Base-by-base conservation (phyloP, 2,329 filamentous ascomycete genomes). In the Dothistroma pini region DNA sequence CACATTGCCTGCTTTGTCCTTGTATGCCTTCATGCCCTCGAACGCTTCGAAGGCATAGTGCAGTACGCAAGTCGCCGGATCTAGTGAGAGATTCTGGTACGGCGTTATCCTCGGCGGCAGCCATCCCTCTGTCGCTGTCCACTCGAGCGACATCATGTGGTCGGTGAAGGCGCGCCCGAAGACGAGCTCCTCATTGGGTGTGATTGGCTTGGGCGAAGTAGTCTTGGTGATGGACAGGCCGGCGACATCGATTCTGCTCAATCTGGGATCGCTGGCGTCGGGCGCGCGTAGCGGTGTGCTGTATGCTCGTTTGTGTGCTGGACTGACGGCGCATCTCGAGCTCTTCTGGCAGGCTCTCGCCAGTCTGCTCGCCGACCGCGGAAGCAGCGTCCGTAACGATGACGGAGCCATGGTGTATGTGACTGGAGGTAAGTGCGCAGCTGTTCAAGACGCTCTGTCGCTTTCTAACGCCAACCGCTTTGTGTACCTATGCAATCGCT, bases 11-110 rank as follows among this genome's bases (percentile, higher is more conserved):
- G 85, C 75, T 71, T 84, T 86, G 79, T 96, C 91, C 78, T 93
- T 96, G 84, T 99, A 99, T 62, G 95, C 95, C 82, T 99, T 99
- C 92, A 97, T 96, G 69, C 95, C 95, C 81, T 99, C 95, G 78
- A 99, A 99, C 76, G 90, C 95, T 78, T 96, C 91, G 74, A 97
- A 97, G 54, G 91, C 95, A 78, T 99, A 99, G 84, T 99, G 95
- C 80, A 99, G 93, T 65, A 97, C 95, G 79, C 93, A 97, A 35
- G 91, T 95, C 49, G 95, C 91, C 29, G 95, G 95, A 77, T 97
- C 95, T 71, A 99, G 89, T 51, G 90, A 93, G 70, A 99, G 90
- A 79, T 97, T 97, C 79, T 97, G 92, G 82, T 97, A 97, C 21
- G 95, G 95, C 19, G 85, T 87, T 74, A 99, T 97, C 67, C 86